phyloP scores from a whole-genome alignment of 495 filamentous ascomycete species.

The Neurospora hispaniola region DNA sequence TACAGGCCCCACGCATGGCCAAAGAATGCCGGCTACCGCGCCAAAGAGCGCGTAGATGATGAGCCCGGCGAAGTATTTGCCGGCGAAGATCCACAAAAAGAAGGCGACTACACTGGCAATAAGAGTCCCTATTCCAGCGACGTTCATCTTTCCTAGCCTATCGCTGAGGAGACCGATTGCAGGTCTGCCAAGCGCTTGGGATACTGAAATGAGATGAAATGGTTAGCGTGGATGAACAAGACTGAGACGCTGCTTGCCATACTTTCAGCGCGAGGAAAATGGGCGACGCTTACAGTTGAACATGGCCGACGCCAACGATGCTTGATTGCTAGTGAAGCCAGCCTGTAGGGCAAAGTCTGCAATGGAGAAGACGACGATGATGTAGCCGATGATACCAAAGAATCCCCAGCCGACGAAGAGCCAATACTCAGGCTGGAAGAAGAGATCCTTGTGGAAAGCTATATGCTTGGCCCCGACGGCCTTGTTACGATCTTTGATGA shows the following conservation, averaged over 20 bases:
- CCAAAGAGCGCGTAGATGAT: conserved; percentile 66
- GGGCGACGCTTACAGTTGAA: conserved; percentile 48
- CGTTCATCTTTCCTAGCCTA: conserved; percentile 53
- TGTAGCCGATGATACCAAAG: conserved; percentile 62
- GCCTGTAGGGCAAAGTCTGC: conserved; percentile 55
- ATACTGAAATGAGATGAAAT: conserved; percentile 16
- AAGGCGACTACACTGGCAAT: conserved; percentile 50
- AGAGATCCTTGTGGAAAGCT: conserved; percentile 52
- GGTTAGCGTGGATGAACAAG: neutral
- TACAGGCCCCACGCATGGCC: conserved; percentile 63
- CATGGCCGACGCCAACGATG: conserved; percentile 58
- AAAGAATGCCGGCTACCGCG: conserved; percentile 60
- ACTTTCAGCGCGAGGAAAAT: neutral
- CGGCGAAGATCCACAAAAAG: conserved; percentile 56
- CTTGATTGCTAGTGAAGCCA: conserved; percentile 55
- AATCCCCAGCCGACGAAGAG: conserved; percentile 59
- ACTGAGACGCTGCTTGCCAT: conserved; percentile 26
- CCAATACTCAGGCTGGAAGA: conserved; percentile 51
- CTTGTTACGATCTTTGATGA: conserved; percentile 60
- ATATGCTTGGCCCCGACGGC: conserved; percentile 50
- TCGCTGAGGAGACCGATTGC: conserved; percentile 61
- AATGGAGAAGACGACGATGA: conserved; percentile 62
- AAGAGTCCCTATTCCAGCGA: conserved; percentile 50
- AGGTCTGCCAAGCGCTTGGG: conserved; percentile 43
- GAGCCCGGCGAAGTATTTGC: conserved; percentile 52